phyloP scores from a whole-genome alignment of 2,329 filamentous ascomycete genomes.

The Pezicula rhizophila region DNA sequence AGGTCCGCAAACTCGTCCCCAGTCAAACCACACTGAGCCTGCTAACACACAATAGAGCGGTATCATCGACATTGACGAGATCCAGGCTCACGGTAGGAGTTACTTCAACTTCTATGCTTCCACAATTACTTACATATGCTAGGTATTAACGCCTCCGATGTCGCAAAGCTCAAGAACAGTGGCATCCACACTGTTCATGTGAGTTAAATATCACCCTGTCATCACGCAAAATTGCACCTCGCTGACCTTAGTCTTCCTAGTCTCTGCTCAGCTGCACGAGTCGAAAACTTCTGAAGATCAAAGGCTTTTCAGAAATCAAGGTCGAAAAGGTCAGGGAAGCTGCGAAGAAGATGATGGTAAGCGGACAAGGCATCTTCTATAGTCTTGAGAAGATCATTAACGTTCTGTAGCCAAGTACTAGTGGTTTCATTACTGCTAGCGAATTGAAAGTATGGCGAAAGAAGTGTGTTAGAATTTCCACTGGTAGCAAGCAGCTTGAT shows the following conservation, averaged over 20 bases:
- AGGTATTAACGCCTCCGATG: conserved; percentile 60
- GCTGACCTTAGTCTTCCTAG: conserved; percentile 29
- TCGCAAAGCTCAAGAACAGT: conserved; percentile 57
- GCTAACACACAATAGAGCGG: conserved; percentile 8
- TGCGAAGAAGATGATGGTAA: conserved; percentile 35
- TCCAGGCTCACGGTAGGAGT: conserved; percentile 54
- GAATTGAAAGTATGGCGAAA: conserved; percentile 59
- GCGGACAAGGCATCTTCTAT: conserved; percentile 4
- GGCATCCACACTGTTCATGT: conserved; percentile 60
- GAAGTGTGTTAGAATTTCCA: conserved; percentile 58
- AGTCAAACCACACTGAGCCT: not conserved
- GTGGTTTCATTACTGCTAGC: conserved; percentile 59
- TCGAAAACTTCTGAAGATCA: conserved; percentile 57
- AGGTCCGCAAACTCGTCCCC: not conserved
- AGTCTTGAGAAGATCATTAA: conserved; percentile 8
- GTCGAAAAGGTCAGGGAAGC: conserved; percentile 68
- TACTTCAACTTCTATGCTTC: not conserved
- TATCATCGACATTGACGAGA: conserved; percentile 60
- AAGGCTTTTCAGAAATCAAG: conserved; percentile 64
- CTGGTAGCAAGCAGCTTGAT: conserved; percentile 65
- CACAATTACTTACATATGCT: conserved; percentile 7
- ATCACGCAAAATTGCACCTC: conserved; percentile 1
- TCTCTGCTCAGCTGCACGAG: conserved; percentile 54
- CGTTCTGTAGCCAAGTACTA: conserved; percentile 43
- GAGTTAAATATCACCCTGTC: conserved; percentile 16